Conservation (phyloP, 495 filamentous ascomycete genomes). For the Opeltia flavorubescens region DNA sequence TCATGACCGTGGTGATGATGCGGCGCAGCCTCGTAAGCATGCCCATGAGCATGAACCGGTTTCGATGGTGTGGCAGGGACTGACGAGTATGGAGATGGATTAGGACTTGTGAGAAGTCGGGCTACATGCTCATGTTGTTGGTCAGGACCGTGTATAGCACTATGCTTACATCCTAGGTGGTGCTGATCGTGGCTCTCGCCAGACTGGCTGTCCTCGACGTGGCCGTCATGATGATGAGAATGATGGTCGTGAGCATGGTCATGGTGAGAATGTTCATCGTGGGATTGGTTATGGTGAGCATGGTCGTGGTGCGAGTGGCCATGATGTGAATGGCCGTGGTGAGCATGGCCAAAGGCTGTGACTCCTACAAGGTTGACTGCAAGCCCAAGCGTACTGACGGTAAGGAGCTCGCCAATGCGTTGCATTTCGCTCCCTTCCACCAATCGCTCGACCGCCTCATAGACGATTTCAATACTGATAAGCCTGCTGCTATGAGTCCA, state of each 20-base stretch:
- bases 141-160: neutral
- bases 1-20: slow-evolving; percentile 48
- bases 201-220: slow-evolving; percentile 17
- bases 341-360: slow-evolving; percentile 65
- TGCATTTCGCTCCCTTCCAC: slow-evolving; percentile 68
- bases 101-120: slow-evolving; percentile 17
- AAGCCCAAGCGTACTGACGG: slow-evolving; percentile 74
- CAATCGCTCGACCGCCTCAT: slow-evolving; percentile 81
- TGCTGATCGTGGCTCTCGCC: slow-evolving; percentile 23
- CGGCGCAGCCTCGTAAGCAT: slow-evolving; percentile 10
- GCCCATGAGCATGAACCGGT: slow-evolving; percentile 11
- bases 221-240: slow-evolving; percentile 17
- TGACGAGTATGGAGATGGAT: slow-evolving; percentile 10
- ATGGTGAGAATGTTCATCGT: slow-evolving; percentile 48
- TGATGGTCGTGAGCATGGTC: slow-evolving; percentile 44
- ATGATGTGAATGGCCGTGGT: slow-evolving; percentile 41
- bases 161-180: neutral
- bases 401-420: slow-evolving; percentile 70
- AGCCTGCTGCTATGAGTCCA: slow-evolving; percentile 34
- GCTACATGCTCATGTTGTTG: slow-evolving; percentile 10
- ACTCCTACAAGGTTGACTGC: slow-evolving; percentile 87
- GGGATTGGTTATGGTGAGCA: slow-evolving; percentile 25
- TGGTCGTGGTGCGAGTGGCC: slow-evolving; percentile 57
- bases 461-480: slow-evolving; percentile 92
- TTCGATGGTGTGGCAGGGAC: slow-evolving; percentile 15